These are phyloP conservation scores for Heliocybe sulcata DNA, from an alignment of 1,284 basidiomycete species.

Conservation along the genomic window DNA sequence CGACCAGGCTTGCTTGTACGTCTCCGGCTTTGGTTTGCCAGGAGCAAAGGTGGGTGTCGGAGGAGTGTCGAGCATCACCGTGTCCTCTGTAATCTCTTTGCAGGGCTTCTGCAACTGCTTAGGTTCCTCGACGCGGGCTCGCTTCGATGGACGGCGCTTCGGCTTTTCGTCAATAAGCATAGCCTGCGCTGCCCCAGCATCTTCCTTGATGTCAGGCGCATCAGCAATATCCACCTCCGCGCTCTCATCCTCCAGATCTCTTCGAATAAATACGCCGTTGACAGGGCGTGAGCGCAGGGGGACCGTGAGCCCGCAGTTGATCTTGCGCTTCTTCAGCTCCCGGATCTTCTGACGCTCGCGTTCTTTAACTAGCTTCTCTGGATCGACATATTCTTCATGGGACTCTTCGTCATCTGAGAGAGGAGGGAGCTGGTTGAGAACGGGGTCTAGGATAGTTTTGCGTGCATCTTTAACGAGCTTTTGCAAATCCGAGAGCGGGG, in stretches of 20 bases:
- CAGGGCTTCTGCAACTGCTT: background rate
- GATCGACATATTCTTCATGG: slow-evolving; percentile 31
- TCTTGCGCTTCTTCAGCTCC: slow-evolving; percentile 46
- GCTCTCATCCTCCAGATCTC: slow-evolving; percentile 52
- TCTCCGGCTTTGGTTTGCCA: slow-evolving; percentile 48
- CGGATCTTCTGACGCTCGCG: slow-evolving; percentile 44
- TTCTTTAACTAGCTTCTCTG: slow-evolving; percentile 31
- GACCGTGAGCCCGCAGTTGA: slow-evolving; percentile 23
- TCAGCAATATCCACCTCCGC: slow-evolving; percentile 39
- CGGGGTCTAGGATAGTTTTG: slow-evolving; percentile 50
- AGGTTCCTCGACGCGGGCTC: background rate
- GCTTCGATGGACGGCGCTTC: background rate
- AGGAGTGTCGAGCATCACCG: background rate
- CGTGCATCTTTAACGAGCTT: slow-evolving; percentile 48
- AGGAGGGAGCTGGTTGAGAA: slow-evolving; percentile 34
- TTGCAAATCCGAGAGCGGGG: slow-evolving; percentile 53
- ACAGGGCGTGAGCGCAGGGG: slow-evolving; percentile 13
- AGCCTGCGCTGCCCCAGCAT: no score
- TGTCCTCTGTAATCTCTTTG: background rate
- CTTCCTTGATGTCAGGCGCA: background rate
- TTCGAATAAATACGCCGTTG: slow-evolving; percentile 41
- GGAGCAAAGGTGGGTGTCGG: slow-evolving; percentile 4
- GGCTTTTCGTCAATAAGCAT: background rate
- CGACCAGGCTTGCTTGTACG: slow-evolving; percentile 74
- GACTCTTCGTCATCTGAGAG: slow-evolving; percentile 28